phyloP scores from a whole-genome alignment of 2,329 filamentous ascomycete species.

The Pseudogymnoascus sp. region DNA sequence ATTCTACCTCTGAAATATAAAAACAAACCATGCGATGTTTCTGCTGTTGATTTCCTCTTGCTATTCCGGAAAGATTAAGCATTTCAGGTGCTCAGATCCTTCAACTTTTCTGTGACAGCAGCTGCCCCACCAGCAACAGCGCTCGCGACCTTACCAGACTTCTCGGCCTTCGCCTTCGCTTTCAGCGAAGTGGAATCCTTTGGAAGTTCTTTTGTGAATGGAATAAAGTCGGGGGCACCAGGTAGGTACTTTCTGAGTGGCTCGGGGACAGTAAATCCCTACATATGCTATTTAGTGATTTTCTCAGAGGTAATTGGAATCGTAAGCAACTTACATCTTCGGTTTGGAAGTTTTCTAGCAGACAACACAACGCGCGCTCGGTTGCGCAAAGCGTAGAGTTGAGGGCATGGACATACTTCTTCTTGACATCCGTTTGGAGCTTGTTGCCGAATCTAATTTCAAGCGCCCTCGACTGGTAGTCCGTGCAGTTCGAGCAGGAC shows the following conservation, averaged over 20 bases:
- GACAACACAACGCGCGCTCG: slow-evolving; percentile 84
- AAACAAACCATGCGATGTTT: neutral
- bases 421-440: slow-evolving; percentile 74
- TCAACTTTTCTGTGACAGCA: slow-evolving; percentile 31
- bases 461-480: slow-evolving; percentile 90
- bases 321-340: slow-evolving; percentile 54
- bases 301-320: neutral
- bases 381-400: slow-evolving; percentile 89
- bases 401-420: slow-evolving; percentile 90
- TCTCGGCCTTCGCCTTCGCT: slow-evolving; percentile 32
- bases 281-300: slow-evolving; percentile 19
- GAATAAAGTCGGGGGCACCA: slow-evolving; percentile 80
- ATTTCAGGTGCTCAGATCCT: slow-evolving; percentile 20
- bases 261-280: slow-evolving; percentile 75
- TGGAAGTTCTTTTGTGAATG: slow-evolving; percentile 77
- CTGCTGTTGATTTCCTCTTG: neutral
- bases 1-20: neutral
- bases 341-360: slow-evolving; percentile 95
- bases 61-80: neutral
- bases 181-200: slow-evolving; percentile 64
- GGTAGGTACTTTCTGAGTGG: slow-evolving; percentile 84
- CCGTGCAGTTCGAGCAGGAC: slow-evolving; percentile 95
- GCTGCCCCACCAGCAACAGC: slow-evolving; percentile 20
- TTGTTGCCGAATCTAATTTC: slow-evolving; percentile 90
- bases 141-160: slow-evolving; percentile 24